Evolutionary conservation across 1,284 basidiomycete species (phyloP).

Genomic region (Cryptococcus amylolentus): DNA sequence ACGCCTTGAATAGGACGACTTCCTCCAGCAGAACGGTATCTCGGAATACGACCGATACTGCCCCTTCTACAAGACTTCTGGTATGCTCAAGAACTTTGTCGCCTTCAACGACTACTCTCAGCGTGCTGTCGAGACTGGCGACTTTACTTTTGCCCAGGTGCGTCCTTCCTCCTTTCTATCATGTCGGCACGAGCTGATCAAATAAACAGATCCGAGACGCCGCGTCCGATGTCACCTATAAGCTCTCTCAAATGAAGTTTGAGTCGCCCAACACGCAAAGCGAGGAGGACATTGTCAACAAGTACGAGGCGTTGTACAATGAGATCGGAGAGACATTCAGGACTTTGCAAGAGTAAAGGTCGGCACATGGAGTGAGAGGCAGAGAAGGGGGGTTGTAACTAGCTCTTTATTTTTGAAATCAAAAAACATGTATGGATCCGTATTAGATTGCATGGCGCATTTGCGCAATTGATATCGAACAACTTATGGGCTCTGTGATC

Average conservation of each 20-base stretch:
- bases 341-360: conserved; percentile 66
- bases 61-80: conserved; percentile 96
- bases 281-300: conserved; percentile 72
- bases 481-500: too few relatives aligned
- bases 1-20: conserved; percentile 75
- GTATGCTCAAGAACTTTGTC: conserved; percentile 94
- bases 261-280: conserved; percentile 74
- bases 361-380: neutral
- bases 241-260: conserved; percentile 98
- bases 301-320: conserved; percentile 69
- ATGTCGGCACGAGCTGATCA: neutral
- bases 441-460: too few relatives aligned
- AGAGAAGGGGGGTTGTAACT: neutral
- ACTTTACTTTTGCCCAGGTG: conserved; percentile 79
- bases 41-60: conserved; percentile 95
- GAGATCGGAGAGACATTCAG: conserved; percentile 90
- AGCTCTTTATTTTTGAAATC: neutral
- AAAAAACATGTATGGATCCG: neutral
- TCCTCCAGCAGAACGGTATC: conserved; percentile 98
- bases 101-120: conserved; percentile 85
- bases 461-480: too few relatives aligned
- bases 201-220: conserved; percentile 68
- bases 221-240: conserved; percentile 84
- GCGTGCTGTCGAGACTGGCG: conserved; percentile 77
- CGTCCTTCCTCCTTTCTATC: conserved; percentile 4